These are phyloP conservation scores for Hypomyces rosellus DNA, from an alignment of 2,329 filamentous ascomycete genomes.

Conservation along the genomic window DNA sequence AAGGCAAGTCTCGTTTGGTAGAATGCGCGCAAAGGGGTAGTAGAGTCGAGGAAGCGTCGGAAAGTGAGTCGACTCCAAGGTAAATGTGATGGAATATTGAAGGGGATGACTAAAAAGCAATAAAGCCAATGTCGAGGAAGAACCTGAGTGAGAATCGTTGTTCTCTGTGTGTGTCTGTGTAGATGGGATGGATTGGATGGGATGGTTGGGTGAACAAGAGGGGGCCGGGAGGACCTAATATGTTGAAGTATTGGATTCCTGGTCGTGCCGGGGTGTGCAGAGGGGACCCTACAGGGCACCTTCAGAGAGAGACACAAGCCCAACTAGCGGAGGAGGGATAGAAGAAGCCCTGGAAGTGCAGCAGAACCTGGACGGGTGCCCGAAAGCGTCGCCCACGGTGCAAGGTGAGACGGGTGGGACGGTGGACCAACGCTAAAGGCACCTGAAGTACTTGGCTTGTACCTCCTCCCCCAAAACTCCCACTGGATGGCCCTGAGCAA, in stretches of 20 bases:
- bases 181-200: too few relatives aligned
- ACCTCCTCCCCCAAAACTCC: background rate
- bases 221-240: background rate
- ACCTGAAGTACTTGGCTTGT: background rate
- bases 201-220: background rate
- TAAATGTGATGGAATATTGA: too few relatives aligned
- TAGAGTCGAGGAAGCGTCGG: too few relatives aligned
- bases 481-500: background rate
- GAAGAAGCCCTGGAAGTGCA: background rate
- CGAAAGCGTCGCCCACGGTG: background rate
- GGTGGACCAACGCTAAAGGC: background rate
- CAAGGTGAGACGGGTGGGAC: background rate
- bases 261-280: background rate
- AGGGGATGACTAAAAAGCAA: too few relatives aligned
- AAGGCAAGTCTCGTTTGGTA: too few relatives aligned
- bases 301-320: too few relatives aligned
- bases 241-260: background rate
- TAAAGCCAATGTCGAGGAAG: too few relatives aligned
- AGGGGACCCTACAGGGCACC: slow-evolving; percentile 6
- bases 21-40: too few relatives aligned
- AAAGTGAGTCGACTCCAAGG: too few relatives aligned
- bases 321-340: too few relatives aligned
- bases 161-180: too few relatives aligned
- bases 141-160: too few relatives aligned
- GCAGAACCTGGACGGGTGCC: background rate